These are phyloP conservation scores for Coccinonectria pachysandricola DNA, from an alignment of 2,329 filamentous ascomycete genomes.

Conservation along the genomic window DNA sequence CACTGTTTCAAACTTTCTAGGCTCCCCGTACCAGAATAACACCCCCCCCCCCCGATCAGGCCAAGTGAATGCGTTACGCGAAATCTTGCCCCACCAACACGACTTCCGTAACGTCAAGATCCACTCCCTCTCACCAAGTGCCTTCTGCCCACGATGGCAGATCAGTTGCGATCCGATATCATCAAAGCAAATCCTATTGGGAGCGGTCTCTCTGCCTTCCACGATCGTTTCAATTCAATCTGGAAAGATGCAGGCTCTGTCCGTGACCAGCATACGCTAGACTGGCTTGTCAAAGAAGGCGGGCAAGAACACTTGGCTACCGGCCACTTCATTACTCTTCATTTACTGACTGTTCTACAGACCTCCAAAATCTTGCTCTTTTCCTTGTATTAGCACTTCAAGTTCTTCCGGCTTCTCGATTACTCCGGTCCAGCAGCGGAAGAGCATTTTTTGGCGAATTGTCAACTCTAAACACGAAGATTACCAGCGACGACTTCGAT, in stretches of 20 bases:
- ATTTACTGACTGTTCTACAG: constrained; percentile 12
- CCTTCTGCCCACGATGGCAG: no score
- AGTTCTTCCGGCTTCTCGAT: constrained; percentile 3
- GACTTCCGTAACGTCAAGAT: no score
- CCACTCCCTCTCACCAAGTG: no score
- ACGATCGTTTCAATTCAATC: constrained; percentile 13
- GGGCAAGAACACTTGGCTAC: no score
- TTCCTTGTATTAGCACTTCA: constrained; percentile 16
- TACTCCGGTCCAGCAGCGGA: constrained; percentile 3
- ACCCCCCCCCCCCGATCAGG: no score
- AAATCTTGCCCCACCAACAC: no score
- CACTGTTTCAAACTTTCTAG: no score
- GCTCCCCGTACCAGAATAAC: no score
- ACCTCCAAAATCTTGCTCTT: constrained; percentile 15
- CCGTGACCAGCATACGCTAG: constrained; percentile 9
- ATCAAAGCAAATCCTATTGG: constrained; percentile 21
- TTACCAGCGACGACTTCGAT: constrained; percentile 10
- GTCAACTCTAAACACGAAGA: no score
- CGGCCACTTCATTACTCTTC: not conserved
- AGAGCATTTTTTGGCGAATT: no score
- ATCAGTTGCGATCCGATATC: no score
- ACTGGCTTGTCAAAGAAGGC: constrained; percentile 16
- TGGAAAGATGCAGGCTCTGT: constrained; percentile 11
- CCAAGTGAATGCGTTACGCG: no score
- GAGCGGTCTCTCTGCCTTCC: constrained; percentile 18